Base-by-base conservation (phyloP, 768 basidiomycete genomes). In the Nevesoporus exiguus region DNA sequence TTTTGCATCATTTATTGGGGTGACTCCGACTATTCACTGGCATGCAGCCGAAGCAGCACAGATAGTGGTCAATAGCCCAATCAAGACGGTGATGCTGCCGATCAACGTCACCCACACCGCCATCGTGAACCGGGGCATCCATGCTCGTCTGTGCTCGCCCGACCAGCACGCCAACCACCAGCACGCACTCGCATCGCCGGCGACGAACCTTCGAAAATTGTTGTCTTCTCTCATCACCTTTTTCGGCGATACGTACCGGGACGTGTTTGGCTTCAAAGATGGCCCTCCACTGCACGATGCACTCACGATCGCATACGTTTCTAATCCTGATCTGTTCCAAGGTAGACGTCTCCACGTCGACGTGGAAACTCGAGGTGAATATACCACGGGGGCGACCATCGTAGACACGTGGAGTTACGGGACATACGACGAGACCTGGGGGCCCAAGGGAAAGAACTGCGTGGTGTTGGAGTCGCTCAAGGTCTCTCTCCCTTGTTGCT, bases 231-330 rank as follows among this genome's bases (percentile, higher is more conserved):
- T 93, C 15, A 77, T 94, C 56, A 76, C 69, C 47, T 91, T 81
- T 71, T 94, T 95, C 63, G 84, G 87, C 6, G 78, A 81, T 4
- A 58, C 83, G 2, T 93, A 94, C 71, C 80, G 82, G 62, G 73
- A 80, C 3, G 85, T 84, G 0, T 95, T 92, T 58, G 83, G 82
- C n/a, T 95, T 95, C 67, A 66, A 76, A n/a, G 77, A 88, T 31
- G 93, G 91, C 0, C 93, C 93, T 7, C 93, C 93, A 2, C 74
- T 94, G 3, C 93, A 96, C 58, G 93, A 95, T 61, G 83, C 90
- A 0, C 76, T 95, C 33, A 90, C 93, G 0, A 74, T 94, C 43
- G 87, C 84, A 10, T 94, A 89, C 56, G 75, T 93, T 33, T 80
- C 83, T 1, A 68, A 71, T n/a, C 90, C 90, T 0, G 76, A 82